Base-by-base conservation (phyloP, 1,139 yeast species). In the Yarrowia galli region DNA sequence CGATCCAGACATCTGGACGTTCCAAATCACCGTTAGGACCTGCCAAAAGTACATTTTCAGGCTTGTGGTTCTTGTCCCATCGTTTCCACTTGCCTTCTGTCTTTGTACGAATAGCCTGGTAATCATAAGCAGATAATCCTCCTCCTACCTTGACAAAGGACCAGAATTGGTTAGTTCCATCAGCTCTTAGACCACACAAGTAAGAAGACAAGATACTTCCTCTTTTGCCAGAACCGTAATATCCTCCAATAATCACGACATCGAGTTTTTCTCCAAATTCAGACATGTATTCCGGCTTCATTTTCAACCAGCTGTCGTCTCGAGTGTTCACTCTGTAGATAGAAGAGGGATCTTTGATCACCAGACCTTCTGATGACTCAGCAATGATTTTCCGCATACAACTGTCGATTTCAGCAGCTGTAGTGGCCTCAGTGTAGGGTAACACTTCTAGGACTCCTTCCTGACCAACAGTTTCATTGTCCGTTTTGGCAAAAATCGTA, bases 231-330 rank as follows among this genome's bases (percentile, higher is more conserved):
- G 85, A 83, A 0, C 91, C 93, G 16, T 87, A 87, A 67, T 85
- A 87, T 67, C 89, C 89, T 0, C 98, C 98, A 69, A 93, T 86
- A 0, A 95, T 85, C 1, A 87, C 82, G 60, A 92, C 77, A 77
- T 95, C 99, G 71, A 93, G 80, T 73, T 90, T 90, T 71, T 92
- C 97, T 10, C 97, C 97, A 77, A 90, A 90, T 67, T 89, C 92
- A 69, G 87, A 89, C 69, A 92, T 80, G 75, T 92, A 93, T 72
- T 93, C 97, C 0, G 98, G 98, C 76, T 95, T 95, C 2, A 93
- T 85, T 74, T 95, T 95, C 35, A 91, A 80, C 97, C 98, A 93
- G 23, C 82, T 79, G 36, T 83, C 83, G 60, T 83, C 82, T 67
- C 93, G 79, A 63, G 82, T 83, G 23, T 87, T 92, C 16, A 90